phyloP scores from a whole-genome alignment of 2,329 filamentous ascomycete genomes.

The Orbilia brochopaga region DNA sequence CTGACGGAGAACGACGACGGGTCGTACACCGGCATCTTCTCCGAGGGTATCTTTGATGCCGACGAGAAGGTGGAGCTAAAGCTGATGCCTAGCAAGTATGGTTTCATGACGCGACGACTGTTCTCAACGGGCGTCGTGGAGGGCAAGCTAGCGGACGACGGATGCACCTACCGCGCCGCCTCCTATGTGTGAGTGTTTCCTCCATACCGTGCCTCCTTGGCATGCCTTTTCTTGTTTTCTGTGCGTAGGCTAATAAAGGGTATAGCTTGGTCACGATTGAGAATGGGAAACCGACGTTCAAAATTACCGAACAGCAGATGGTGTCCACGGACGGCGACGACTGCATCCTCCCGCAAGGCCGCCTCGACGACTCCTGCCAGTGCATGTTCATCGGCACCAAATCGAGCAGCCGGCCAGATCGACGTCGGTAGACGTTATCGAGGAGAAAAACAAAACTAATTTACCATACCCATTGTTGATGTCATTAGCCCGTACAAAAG shows the following conservation, averaged over 20 bases:
- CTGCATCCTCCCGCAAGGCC: constrained; percentile 40
- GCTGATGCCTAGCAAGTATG: constrained; percentile 25
- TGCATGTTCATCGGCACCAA: constrained; percentile 41
- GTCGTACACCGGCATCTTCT: constrained; percentile 34
- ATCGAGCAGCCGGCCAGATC: constrained; percentile 10
- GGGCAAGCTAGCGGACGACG: constrained; percentile 29
- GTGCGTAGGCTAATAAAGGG: not conserved
- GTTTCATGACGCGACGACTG: constrained; percentile 39
- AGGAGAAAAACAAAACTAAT: too few relatives aligned
- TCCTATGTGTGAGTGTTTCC: constrained; percentile 27
- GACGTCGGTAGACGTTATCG: constrained; percentile 12
- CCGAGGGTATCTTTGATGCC: constrained; percentile 26
- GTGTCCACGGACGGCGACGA: constrained; percentile 16
- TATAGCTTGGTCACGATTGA: constrained; percentile 29
- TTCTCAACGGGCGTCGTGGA: constrained; percentile 18
- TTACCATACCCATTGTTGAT: too few relatives aligned
- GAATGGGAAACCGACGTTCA: constrained; percentile 27
- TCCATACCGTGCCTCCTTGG: not conserved
- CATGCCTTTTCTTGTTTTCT: not conserved
- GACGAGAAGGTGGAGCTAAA: constrained; percentile 24
- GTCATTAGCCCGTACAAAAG: not conserved
- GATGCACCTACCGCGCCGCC: constrained; percentile 28
- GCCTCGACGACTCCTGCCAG: constrained; percentile 24
- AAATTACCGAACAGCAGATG: constrained; percentile 46
- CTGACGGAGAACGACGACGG: constrained; percentile 34